A percentile compares a stretch with the other conserved stretches of the same genome.
These are phyloP conservation scores for Zygoascus flipseniorum DNA, from an alignment of 805 yeast species.

Conservation along the genomic window DNA sequence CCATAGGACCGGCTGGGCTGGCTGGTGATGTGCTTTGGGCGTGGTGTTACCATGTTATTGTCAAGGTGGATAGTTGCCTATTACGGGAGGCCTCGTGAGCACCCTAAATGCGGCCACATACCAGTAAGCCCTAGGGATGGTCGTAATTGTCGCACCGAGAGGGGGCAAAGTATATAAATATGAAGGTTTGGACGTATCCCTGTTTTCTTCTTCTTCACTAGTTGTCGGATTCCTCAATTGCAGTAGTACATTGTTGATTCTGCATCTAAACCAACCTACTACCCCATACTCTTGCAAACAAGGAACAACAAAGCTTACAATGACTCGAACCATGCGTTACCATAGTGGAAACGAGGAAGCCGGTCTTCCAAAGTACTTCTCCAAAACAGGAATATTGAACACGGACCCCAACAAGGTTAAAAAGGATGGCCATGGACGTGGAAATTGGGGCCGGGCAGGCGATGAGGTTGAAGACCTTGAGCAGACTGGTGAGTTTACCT, in stretches of 20 bases:
- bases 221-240: neutral
- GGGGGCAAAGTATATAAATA: neutral
- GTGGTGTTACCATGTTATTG: neutral
- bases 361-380: conserved; percentile 54
- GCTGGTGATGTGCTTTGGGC: neutral
- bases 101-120: neutral
- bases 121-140: neutral
- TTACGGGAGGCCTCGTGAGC: neutral
- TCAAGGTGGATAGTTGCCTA: neutral
- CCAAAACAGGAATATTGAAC: conserved; percentile 55
- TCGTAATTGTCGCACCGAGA: neutral
- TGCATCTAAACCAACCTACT: neutral
- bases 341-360: conserved; percentile 8
- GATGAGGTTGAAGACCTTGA: conserved; percentile 64
- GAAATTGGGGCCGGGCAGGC: conserved; percentile 80
- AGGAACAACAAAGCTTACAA: conserved; percentile 2
- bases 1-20: too few relatives aligned
- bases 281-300: neutral
- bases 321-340: conserved; percentile 18
- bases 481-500: conserved; percentile 45
- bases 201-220: neutral
- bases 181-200: neutral
- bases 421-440: conserved; percentile 79
- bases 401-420: conserved; percentile 69
- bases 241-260: neutral